Percentiles rank a stretch among this genome's conserved stretches.
Conservation (phyloP, 106 monocot genomes). For the Platanthera guangdongensis region DNA sequence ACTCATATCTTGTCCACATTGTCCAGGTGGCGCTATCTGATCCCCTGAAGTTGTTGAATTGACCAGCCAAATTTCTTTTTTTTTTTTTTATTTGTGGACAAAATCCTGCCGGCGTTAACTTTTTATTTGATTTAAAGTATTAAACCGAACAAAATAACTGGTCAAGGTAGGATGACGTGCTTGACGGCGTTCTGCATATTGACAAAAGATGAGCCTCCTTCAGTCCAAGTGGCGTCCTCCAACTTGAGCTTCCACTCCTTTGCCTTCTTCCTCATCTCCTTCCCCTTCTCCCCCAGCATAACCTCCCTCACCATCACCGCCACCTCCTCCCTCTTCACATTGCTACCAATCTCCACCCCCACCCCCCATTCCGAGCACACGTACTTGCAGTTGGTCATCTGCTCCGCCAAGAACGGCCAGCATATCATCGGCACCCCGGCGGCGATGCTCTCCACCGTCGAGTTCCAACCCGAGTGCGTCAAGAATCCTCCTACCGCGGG, state of each 20-base stretch:
- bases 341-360: slow-evolving; percentile 10
- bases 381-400: slow-evolving; percentile 2
- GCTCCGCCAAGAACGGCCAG: slow-evolving; percentile 24
- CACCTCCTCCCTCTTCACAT: slow-evolving; percentile 12
- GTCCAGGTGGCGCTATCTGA: too few relatives aligned
- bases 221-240: too few relatives aligned
- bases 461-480: slow-evolving; percentile 27
- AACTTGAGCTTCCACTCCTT: not conserved
- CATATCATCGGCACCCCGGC: slow-evolving; percentile 22
- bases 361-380: slow-evolving; percentile 5
- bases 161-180: too few relatives aligned
- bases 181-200: too few relatives aligned
- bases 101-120: too few relatives aligned
- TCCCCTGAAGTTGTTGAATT: too few relatives aligned
- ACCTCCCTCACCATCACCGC: not conserved
- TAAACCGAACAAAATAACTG: too few relatives aligned
- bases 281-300: slow-evolving; percentile 6
- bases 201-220: too few relatives aligned
- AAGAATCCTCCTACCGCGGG: slow-evolving; percentile 19
- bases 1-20: too few relatives aligned
- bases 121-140: too few relatives aligned
- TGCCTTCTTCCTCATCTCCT: slow-evolving; percentile 1
- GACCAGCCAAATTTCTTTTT: too few relatives aligned
- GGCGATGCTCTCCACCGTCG: slow-evolving; percentile 17
- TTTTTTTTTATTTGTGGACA: too few relatives aligned